These are phyloP conservation scores for Dendrobium nobile DNA, from an alignment of 106 monocot genomes.

Conservation along the genomic window DNA sequence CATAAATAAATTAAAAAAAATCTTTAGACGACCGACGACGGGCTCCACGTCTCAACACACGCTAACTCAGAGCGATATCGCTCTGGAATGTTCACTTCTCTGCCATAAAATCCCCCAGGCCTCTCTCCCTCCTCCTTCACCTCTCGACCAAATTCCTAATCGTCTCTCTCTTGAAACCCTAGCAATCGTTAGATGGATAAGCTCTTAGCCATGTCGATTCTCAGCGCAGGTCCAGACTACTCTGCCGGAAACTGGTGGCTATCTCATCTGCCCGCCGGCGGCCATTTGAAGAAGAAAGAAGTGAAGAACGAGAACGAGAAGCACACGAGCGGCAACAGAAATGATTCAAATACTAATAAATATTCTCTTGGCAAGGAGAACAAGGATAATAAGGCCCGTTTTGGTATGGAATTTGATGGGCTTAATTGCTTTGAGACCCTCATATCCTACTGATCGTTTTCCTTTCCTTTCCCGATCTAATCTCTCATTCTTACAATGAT, in stretches of 20 bases:
- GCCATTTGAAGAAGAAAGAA: background rate
- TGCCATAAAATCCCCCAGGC: background rate
- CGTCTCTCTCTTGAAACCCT: background rate
- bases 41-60: background rate
- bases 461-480: background rate
- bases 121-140: background rate
- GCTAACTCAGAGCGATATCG: background rate
- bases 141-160: background rate
- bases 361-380: background rate
- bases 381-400: slow-evolving; percentile 15
- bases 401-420: slow-evolving; percentile 38
- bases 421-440: slow-evolving; percentile 39
- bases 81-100: background rate
- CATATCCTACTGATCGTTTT: slow-evolving; percentile 8
- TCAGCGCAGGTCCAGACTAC: slow-evolving; percentile 18
- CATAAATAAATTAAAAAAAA: no score
- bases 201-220: slow-evolving; percentile 28
- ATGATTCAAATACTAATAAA: background rate
- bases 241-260: background rate
- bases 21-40: no score
- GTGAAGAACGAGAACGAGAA: slow-evolving; percentile 9
- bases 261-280: background rate
- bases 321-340: background rate
- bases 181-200: slow-evolving; percentile 17
- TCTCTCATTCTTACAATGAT: background rate